Evolutionary conservation across 768 basidiomycete genomes (phyloP), one percentile per base, ranked within the genome.

Genomic region (Cubamyces lactineus): DNA sequence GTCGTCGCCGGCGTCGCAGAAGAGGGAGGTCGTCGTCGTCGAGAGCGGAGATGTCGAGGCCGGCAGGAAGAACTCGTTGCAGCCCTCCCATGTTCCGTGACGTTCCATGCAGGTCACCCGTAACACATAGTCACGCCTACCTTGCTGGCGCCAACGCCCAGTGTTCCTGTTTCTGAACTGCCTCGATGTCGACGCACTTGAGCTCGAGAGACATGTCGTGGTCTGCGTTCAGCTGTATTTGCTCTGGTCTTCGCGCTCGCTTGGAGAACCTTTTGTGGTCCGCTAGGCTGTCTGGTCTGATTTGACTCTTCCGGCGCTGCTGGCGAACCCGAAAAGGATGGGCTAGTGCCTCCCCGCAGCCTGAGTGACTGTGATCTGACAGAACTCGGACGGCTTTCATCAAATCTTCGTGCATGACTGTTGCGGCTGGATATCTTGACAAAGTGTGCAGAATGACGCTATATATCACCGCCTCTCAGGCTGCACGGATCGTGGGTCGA

Each of bases 1-100:
- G 62, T 59, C 42, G 57, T 55, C 46, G 57, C 43, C 46, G 51
- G n/a, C 40, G 26, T 43, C 23, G 28, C 17, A 43, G 40, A 26
- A 43, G 17, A 26, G 6, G 54, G 34, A 34, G 34, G 34, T 43
- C 28, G 50, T 52, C 45, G 59, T 60, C 21, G 52, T 53, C 59
- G 45, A 21, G 43, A 38, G 28, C 48, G 48, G 54, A 23, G 30
- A 28, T 28, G 45, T 9, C 43, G 51, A 53, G 52, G 41, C 46
- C 61, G 54, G 40, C 34, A 6, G 34, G 34, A 34, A 34, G 34
- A 42, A 49, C 43, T 16, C 13, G 28, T 40, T 39, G 34, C 30
- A 8, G 21, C 51, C 9, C 45, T 39, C 30, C 11, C 26, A 50
- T n/a, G 28, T 58, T 43, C 48, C 9, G 39, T 49, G 49, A 40